phyloP scores from a whole-genome alignment of 179 eudicot species.

The Camellia oleifera region DNA sequence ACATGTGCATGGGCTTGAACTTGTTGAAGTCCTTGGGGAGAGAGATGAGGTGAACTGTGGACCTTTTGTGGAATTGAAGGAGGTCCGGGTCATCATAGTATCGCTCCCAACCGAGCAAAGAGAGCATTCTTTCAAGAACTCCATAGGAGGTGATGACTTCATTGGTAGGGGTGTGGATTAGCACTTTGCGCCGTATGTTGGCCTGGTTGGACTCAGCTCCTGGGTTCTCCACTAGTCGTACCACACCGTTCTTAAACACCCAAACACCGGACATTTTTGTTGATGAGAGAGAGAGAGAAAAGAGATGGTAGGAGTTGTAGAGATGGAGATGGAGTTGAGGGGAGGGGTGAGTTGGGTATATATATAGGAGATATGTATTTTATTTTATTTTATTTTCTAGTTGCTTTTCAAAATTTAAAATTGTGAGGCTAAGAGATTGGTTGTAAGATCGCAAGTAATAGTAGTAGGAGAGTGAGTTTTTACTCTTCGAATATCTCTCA shows the following conservation, averaged over 20 bases:
- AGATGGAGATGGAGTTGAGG: neutral
- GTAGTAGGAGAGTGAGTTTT: too few species aligned
- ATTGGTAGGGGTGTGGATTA: constrained; percentile 39
- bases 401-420: too few species aligned
- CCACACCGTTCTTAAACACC: constrained; percentile 49
- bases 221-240: constrained; percentile 35
- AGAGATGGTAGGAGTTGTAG: neutral
- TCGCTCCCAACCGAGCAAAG: constrained; percentile 51
- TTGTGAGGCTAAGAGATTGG: too few species aligned
- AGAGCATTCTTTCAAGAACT: constrained; percentile 32
- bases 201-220: constrained; percentile 20
- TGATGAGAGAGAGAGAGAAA: neutral
- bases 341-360: neutral
- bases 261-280: constrained; percentile 56
- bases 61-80: constrained; percentile 52
- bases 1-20: constrained; percentile 60
- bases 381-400: too few species aligned
- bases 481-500: too few species aligned
- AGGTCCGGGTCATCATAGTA: constrained; percentile 49
- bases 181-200: constrained; percentile 28
- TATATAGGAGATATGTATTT: neutral
- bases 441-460: too few species aligned
- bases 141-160: constrained; percentile 43
- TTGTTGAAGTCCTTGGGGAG: constrained; percentile 47
- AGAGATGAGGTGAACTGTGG: constrained; percentile 54